A percentile compares a stretch with the other conserved stretches of the same genome.
Evolutionary conservation across 257 asterid genomes (phyloP).

Genomic region (Mentha longifolia): DNA sequence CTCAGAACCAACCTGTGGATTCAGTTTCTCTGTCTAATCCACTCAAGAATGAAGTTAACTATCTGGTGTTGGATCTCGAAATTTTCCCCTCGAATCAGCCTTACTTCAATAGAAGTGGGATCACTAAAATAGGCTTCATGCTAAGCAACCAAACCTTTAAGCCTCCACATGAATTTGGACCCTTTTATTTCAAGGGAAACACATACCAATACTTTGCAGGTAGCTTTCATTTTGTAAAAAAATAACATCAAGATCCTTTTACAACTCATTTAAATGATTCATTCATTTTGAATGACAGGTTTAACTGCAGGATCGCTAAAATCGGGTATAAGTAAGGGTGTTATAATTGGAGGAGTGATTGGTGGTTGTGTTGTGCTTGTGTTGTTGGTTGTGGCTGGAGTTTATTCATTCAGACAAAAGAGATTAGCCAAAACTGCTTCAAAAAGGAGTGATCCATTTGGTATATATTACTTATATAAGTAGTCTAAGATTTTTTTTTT

Average conservation of each 20-base stretch:
- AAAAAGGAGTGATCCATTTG: constrained; percentile 77
- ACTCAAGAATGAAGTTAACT: constrained; percentile 45
- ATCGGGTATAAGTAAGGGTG: constrained; percentile 27
- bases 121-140: constrained; percentile 58
- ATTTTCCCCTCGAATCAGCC: constrained; percentile 65
- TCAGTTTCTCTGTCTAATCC: constrained; percentile 71
- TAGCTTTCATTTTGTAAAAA: constrained; percentile 29
- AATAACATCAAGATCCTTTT: background rate
- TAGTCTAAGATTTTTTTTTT: too few relatives aligned
- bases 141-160: constrained; percentile 87
- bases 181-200: constrained; percentile 57
- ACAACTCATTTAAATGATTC: background rate
- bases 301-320: constrained; percentile 27
- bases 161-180: constrained; percentile 75
- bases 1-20: constrained; percentile 64
- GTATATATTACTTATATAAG: constrained; percentile 49
- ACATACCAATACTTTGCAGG: constrained; percentile 57
- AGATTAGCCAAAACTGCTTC: constrained; percentile 68
- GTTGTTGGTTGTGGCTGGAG: constrained; percentile 61
- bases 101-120: constrained; percentile 64
- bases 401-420: constrained; percentile 77
- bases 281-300: constrained; percentile 31
- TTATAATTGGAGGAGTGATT: constrained; percentile 72
- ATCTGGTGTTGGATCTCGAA: constrained; percentile 56
- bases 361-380: constrained; percentile 65